phyloP scores from a whole-genome alignment of 2,329 filamentous ascomycete species.

The Geosmithia morbida region DNA sequence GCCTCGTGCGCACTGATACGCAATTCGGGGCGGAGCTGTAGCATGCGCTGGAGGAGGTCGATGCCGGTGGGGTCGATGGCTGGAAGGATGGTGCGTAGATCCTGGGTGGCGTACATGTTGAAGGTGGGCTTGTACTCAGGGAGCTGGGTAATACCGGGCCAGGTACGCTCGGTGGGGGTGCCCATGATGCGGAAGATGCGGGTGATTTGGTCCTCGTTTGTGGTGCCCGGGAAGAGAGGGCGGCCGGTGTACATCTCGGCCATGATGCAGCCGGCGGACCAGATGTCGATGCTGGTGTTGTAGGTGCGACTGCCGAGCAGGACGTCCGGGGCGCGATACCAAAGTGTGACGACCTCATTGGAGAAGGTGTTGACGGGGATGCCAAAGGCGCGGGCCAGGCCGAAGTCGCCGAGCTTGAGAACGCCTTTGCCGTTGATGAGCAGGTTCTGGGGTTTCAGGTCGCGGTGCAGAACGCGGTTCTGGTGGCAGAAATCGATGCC shows the following conservation, averaged over 20 bases:
- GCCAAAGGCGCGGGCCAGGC: slow-evolving; percentile 83
- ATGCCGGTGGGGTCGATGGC: slow-evolving; percentile 82
- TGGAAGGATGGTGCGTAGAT: slow-evolving; percentile 72
- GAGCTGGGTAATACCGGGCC: slow-evolving; percentile 88
- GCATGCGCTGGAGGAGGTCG: slow-evolving; percentile 77
- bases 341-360: slow-evolving; percentile 93
- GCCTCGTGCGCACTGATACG: slow-evolving; percentile 80
- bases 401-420: slow-evolving; percentile 89
- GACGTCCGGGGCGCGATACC: slow-evolving; percentile 95
- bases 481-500: slow-evolving; percentile 98
- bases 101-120: slow-evolving; percentile 87
- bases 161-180: slow-evolving; percentile 85
- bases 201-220: slow-evolving; percentile 93
- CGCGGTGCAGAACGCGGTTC: slow-evolving; percentile 88
- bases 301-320: slow-evolving; percentile 88
- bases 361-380: slow-evolving; percentile 98
- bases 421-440: slow-evolving; percentile 87
- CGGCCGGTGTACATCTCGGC: slow-evolving; percentile 97
- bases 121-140: slow-evolving; percentile 97
- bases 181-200: slow-evolving; percentile 99
- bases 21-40: slow-evolving; percentile 84
- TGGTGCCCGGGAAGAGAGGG: slow-evolving; percentile 91
- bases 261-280: slow-evolving; percentile 99
- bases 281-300: slow-evolving; percentile 99
- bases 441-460: slow-evolving; percentile 91